These are phyloP conservation scores for Incumbomyces delicatus DNA, from an alignment of 2,329 filamentous ascomycete genomes.

Conservation along the genomic window DNA sequence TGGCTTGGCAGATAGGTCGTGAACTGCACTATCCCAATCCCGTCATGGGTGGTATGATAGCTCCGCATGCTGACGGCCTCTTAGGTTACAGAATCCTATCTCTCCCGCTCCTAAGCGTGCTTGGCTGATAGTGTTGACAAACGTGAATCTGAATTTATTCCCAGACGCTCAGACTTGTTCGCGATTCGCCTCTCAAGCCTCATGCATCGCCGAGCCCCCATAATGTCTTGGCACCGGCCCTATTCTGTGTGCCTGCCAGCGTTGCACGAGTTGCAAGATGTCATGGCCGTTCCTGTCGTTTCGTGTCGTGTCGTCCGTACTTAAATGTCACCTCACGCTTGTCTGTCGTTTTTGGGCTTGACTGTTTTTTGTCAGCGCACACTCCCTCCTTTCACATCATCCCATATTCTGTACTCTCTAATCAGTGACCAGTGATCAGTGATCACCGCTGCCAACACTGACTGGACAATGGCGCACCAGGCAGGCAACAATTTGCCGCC, in stretches of 20 bases:
- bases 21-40: too few species aligned
- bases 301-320: too few species aligned
- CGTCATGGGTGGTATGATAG: too few species aligned
- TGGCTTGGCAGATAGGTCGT: too few species aligned
- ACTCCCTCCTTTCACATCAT: too few species aligned
- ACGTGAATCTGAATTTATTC: neutral
- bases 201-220: neutral
- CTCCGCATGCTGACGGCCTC: neutral
- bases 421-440: too few species aligned
- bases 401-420: too few species aligned
- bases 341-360: neutral
- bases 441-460: neutral
- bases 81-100: constrained; percentile 1
- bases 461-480: neutral
- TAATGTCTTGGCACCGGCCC: neutral
- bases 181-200: too few species aligned
- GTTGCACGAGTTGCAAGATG: neutral
- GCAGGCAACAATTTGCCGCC: neutral
- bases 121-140: neutral
- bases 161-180: too few species aligned
- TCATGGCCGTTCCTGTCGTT: too few species aligned
- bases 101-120: constrained; percentile 1
- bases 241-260: neutral
- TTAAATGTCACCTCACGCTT: neutral
- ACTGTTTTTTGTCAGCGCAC: neutral